Base-by-base conservation (phyloP, 1,139 yeast species). In the Nakaseomyces sp. region DNA sequence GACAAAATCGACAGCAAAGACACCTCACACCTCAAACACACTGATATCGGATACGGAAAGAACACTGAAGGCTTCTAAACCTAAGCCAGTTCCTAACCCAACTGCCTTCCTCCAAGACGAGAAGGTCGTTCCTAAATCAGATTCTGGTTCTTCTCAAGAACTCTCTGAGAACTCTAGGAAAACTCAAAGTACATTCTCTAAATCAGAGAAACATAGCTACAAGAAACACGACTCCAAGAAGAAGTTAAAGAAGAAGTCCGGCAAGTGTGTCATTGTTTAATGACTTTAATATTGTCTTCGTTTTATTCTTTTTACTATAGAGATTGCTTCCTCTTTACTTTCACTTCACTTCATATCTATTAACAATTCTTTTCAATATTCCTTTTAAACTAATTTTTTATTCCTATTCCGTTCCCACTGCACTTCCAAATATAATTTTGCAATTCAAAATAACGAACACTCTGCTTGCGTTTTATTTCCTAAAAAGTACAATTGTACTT, bases 11-110 rank as follows among this genome's bases (percentile, higher is more conserved):
- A n/a, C n/a, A n/a, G n/a, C n/a, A n/a, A n/a, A n/a, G n/a, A n/a
- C n/a, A n/a, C n/a, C n/a, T n/a, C n/a, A n/a, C n/a, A n/a, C n/a
- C n/a, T n/a, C n/a, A n/a, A 42, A 47, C 35, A 43, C 37, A 41
- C 41, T 42, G 31, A 37, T 31, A 20, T 37, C 42, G 29, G 16
- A 50, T 12, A 15, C 33, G 12, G 33, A 16, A 6, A 30, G n/a
- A 6, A 30, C 33, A 30, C 17, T 30, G 4, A 30, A 16, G 3
- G 33, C 5, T 15, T 7, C 29, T 9, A 26, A 9, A 26, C 17
- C 13, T 13, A 29, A 15, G 6, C 32, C 17, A 13, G 18, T 29
- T 2, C 24, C 36, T 18, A 30, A 30, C 33, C n/a, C 22, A 17
- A 17, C 36, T 18, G 36, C 24, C 7, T 35, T 20, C 17, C n/a